Conservation (phyloP, 106 monocot genomes). For the Apostasia ramifera region DNA sequence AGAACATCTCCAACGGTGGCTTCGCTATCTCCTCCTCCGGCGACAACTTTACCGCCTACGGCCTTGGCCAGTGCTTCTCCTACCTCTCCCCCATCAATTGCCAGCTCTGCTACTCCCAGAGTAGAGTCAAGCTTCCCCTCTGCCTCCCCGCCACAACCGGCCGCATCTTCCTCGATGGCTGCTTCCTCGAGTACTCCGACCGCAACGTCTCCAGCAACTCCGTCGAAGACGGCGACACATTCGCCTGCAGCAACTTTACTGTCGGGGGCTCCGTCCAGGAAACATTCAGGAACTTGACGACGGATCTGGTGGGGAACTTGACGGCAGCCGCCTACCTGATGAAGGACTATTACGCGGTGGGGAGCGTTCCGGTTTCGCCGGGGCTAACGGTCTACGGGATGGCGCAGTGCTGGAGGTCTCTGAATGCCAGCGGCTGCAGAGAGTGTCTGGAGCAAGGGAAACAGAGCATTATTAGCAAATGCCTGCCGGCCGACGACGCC, state of each 20-base stretch:
- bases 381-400: slow-evolving; percentile 32
- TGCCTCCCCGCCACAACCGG: slow-evolving; percentile 23
- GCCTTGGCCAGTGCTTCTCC: slow-evolving; percentile 32
- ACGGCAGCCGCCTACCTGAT: slow-evolving; percentile 9
- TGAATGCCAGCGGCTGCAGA: slow-evolving; percentile 32
- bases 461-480: slow-evolving; percentile 6
- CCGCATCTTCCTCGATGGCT: slow-evolving; percentile 36
- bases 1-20: slow-evolving; percentile 13
- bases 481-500: slow-evolving; percentile 43
- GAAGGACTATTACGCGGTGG: slow-evolving; percentile 17
- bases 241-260: slow-evolving; percentile 16
- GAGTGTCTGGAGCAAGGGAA: slow-evolving; percentile 38
- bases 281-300: slow-evolving; percentile 6
- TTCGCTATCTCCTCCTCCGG: slow-evolving; percentile 13
- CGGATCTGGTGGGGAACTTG: slow-evolving; percentile 26
- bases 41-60: slow-evolving; percentile 9
- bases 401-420: slow-evolving; percentile 55
- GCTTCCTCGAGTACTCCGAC: slow-evolving; percentile 34
- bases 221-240: slow-evolving; percentile 19
- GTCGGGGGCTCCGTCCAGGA: background rate
- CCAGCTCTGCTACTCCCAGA: slow-evolving; percentile 34
- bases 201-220: slow-evolving; percentile 13
- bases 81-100: slow-evolving; percentile 32
- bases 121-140: slow-evolving; percentile 24
- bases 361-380: slow-evolving; percentile 12